A percentile compares a stretch with the other conserved stretches of the same genome.
Evolutionary conservation across 768 basidiomycete species (phyloP).

Genomic region (Naematelia encephala): DNA sequence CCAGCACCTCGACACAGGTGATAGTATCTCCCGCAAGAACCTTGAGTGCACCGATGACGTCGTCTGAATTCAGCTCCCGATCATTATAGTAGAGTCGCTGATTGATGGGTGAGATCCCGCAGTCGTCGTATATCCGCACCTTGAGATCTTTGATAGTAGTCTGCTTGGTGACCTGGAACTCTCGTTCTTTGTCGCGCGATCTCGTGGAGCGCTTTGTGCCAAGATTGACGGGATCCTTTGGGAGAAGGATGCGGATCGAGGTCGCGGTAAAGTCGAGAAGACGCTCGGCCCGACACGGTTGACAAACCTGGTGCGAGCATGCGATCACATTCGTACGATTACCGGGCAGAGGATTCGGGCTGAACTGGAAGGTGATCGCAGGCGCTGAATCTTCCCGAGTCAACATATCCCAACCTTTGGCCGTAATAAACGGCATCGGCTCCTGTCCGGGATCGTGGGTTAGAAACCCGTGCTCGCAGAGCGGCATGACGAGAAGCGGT

Average conservation of each 20-base stretch:
- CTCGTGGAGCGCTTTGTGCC: slow-evolving; percentile 1
- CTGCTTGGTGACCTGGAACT: slow-evolving; percentile 7
- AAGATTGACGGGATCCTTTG: slow-evolving; percentile 4
- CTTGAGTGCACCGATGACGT: slow-evolving; percentile 24
- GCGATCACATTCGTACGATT: slow-evolving; percentile 2
- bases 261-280: background rate
- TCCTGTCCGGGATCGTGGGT: slow-evolving; percentile 26
- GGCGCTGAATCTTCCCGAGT: slow-evolving; percentile 10
- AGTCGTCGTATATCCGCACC: slow-evolving; percentile 13
- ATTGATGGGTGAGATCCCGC: slow-evolving; percentile 27
- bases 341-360: background rate
- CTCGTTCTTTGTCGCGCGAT: slow-evolving; percentile 7
- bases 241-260: slow-evolving; percentile 2
- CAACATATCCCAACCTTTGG: slow-evolving; percentile 21
- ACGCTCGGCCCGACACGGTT: background rate
- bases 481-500: slow-evolving; percentile 8
- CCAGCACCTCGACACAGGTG: slow-evolving; percentile 14
- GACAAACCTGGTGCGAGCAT: background rate
- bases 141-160: slow-evolving; percentile 31
- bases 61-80: slow-evolving; percentile 14
- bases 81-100: slow-evolving; percentile 22
- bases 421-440: slow-evolving; percentile 1
- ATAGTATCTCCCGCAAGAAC: slow-evolving; percentile 21
- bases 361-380: slow-evolving; percentile 13
- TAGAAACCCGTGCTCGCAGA: slow-evolving; percentile 30